phyloP scores from a whole-genome alignment of 306 rosid genomes.

The Clitoria ternatea region DNA sequence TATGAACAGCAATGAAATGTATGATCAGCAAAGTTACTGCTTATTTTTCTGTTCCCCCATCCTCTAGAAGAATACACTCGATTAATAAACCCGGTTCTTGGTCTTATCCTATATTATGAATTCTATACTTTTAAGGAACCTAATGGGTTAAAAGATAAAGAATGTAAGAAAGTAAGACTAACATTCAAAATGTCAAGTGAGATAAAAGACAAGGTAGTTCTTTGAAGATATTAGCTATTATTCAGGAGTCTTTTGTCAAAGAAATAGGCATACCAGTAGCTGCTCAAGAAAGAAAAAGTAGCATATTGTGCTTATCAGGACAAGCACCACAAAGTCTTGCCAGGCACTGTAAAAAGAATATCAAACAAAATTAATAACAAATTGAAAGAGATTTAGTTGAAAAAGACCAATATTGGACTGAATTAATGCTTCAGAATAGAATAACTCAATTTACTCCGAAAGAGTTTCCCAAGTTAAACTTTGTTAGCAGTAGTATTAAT shows the following conservation, averaged over 20 bases:
- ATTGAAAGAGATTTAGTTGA: neutral
- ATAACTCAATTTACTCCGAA: neutral
- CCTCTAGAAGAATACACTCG: neutral
- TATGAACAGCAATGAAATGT: conserved; percentile 13
- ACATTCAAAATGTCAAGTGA: conserved; percentile 1
- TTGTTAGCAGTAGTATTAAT: neutral
- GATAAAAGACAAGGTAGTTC: neutral
- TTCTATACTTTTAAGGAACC: neutral
- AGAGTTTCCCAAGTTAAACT: neutral
- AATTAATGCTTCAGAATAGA: conserved; percentile 12
- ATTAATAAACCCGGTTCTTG: neutral
- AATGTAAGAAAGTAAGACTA: neutral
- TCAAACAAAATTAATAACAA: conserved; percentile 10
- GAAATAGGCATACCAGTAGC: conserved; percentile 76
- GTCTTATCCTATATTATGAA: neutral
- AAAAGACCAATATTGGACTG: neutral
- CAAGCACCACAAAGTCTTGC: conserved; percentile 97
- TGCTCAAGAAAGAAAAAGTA: conserved; percentile 98
- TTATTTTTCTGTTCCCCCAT: neutral
- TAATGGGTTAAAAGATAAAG: conserved; percentile 1
- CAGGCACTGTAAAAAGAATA: conserved; percentile 61
- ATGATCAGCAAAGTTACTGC: too few relatives aligned
- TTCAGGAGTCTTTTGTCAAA: conserved; percentile 11
- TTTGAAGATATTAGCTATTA: conserved; percentile 7
- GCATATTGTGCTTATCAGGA: conserved; percentile 89